Base-by-base conservation (phyloP, 2,329 filamentous ascomycete genomes). In the Alternaria solani region DNA sequence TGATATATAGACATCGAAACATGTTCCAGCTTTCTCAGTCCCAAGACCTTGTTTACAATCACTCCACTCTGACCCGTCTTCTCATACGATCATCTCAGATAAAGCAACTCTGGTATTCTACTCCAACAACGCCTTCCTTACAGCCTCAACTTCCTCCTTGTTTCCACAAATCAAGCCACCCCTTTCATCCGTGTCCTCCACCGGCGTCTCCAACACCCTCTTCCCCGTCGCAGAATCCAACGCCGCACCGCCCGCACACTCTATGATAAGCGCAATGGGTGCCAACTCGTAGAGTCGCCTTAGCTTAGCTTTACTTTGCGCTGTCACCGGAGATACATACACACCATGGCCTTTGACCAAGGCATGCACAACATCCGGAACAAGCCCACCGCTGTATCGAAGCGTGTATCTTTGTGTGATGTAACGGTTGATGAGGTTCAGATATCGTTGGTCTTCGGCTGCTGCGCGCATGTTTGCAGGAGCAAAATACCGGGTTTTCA, bases 261-360 rank as follows among this genome's bases (percentile, higher is more conserved):
- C 87, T 1, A 89, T 64, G 2, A 89, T 74, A 26, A 89, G 74
- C 0, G 87, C 87, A n/a, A 89, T 74, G 1, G 87, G 87, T 47
- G 81, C 82, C 20, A 89, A 69, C 75, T 89, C 87, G 59, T 87
- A 89, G 28, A 89, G 73, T 7, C 84, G 76, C 34, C 87, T 78
- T 60, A 89, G 73, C 79, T 89, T 89, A 0, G 87, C 85, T 64
- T 79, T 79, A 66, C 82, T 86, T 9, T 70, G 70, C 0, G 63
- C 69, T 1, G 85, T 85, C 5, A 87, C 86, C 0, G 87, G 87
- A 1, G 83, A 86, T 2, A 88, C 69, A 66, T 89, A 89, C 1
- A 89, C 72, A 1, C 87, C 87, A 55, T 89, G 86, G 0, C 86
- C 86, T 73, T 89, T 89, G 60, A 85, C 82, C 7, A 89, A 75